Base-by-base conservation (phyloP, 192 early-diverging fungal genomes). In the Oehlia diaphana region DNA sequence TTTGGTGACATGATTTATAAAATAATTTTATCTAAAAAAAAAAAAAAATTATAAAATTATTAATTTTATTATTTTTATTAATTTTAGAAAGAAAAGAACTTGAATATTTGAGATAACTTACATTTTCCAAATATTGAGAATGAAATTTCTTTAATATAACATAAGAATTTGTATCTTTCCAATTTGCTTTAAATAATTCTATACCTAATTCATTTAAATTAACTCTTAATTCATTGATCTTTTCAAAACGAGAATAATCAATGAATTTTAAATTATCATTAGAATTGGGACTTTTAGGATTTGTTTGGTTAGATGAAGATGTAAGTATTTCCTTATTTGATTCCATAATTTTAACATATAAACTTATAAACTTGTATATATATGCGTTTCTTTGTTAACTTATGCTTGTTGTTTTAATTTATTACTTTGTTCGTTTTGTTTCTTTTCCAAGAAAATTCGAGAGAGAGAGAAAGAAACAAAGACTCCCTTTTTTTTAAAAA, bases 11-110 rank as follows among this genome's bases (percentile, higher is more conserved):
- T 21, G 47, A 44, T 47, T 70, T 42, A n/a, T 70, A 10, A 42
- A 70, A n/a, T 70, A 16, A 70, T 14, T 70, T 70, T 39, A 70
- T 9, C 68, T 70, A n/a, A n/a, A n/a, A n/a, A n/a, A 70, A 13
- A 42, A 69, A 42, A 31, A 31, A 31, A 31, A 1, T 31, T 31
- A 31, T 31, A 31, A 31, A 31, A 1, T 31, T 31, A 31, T 31
- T 31, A 31, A 31, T 31, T 31, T 31, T 1, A 31, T 31, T 31
- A 31, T 1, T 31, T 31, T 31, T 1, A 31, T 31, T 31, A 31
- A 31, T n/a, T n/a, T n/a, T n/a, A n/a, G n/a, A n/a, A n/a, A n/a
- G n/a, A n/a, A n/a, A n/a, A n/a, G n/a, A n/a, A n/a, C n/a, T n/a
- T n/a, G n/a, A n/a, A n/a, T n/a, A n/a, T n/a, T 31, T 31, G 28